phyloP scores from a whole-genome alignment of 2,329 filamentous ascomycete species.

The Phaeosphaeria sp. region DNA sequence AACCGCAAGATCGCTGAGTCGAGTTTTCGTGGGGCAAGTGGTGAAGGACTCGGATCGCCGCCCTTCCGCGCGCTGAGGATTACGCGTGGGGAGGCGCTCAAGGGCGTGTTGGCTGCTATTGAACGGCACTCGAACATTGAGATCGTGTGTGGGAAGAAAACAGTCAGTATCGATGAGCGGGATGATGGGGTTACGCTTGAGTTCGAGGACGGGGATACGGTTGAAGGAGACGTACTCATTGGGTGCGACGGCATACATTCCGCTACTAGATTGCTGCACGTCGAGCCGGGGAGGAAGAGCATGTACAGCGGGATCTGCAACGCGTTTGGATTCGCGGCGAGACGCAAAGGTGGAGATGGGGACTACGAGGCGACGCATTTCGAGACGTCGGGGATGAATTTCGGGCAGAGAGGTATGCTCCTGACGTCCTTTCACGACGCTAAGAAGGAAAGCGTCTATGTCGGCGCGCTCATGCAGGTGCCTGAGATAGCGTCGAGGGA shows the following conservation, averaged over 20 bases:
- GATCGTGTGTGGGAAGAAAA: conserved; percentile 53
- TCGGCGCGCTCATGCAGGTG: conserved; percentile 55
- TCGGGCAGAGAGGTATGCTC: conserved; percentile 54
- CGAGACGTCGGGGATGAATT: conserved; percentile 54
- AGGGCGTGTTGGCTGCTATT: conserved; percentile 52
- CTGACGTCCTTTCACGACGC: conserved; percentile 51
- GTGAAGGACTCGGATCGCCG: conserved; percentile 53
- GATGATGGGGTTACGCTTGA: conserved; percentile 51
- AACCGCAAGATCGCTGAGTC: conserved; percentile 53
- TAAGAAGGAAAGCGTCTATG: conserved; percentile 49
- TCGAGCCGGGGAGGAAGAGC: conserved; percentile 52
- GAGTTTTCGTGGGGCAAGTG: conserved; percentile 51
- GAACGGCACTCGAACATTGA: conserved; percentile 50
- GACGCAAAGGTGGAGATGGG: conserved; percentile 37
- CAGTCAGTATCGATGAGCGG: conserved; percentile 50
- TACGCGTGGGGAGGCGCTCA: conserved; percentile 52
- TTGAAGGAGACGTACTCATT: conserved; percentile 59
- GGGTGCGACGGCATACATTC: conserved; percentile 64
- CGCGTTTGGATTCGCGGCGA: conserved; percentile 54
- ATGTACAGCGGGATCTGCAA: conserved; percentile 56
- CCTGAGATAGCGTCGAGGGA: conserved; percentile 52
- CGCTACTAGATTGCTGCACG: conserved; percentile 52
- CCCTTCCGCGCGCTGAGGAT: conserved; percentile 55
- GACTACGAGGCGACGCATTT: conserved; percentile 44
- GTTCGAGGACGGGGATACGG: conserved; percentile 54